phyloP scores from a whole-genome alignment of 2,329 filamentous ascomycete species.

The Hypoxylon sp. region DNA sequence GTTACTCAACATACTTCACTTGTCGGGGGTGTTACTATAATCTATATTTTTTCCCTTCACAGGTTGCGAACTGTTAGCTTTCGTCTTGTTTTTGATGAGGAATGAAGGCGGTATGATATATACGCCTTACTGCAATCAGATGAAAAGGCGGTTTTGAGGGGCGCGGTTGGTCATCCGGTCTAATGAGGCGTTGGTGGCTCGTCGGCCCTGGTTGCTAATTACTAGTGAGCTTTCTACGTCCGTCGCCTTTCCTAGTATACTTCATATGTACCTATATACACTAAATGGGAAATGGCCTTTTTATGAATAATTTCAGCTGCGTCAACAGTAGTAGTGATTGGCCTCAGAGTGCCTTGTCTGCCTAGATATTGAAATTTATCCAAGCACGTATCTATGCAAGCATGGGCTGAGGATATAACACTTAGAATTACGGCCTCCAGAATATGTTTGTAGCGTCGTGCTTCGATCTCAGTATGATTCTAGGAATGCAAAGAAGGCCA shows the following conservation, averaged over 20 bases:
- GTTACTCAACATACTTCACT: background rate
- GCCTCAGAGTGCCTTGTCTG: background rate
- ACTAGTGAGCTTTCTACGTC: constrained; percentile 9
- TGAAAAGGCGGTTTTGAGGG: constrained; percentile 5
- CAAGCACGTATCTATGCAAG: too few relatives aligned
- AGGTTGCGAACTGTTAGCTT: constrained; percentile 11
- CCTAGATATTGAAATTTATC: background rate
- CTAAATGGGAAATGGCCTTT: constrained; percentile 22
- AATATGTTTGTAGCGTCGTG: too few relatives aligned
- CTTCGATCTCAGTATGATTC: too few relatives aligned
- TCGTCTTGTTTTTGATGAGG: constrained; percentile 4
- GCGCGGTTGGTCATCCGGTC: constrained; percentile 7
- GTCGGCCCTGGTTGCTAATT: constrained; percentile 11
- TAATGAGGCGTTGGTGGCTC: constrained; percentile 35
- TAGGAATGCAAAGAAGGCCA: too few relatives aligned
- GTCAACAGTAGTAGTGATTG: background rate
- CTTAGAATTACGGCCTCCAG: too few relatives aligned
- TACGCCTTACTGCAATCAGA: constrained; percentile 5
- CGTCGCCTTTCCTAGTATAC: constrained; percentile 19
- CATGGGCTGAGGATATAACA: too few relatives aligned
- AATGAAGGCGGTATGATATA: constrained; percentile 3
- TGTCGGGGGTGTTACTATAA: background rate
- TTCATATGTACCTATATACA: constrained; percentile 22
- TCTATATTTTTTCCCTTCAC: constrained; percentile 4
- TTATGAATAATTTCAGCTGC: background rate